Base-by-base conservation (phyloP, 1,284 basidiomycete species). In the Ustilago curta region DNA sequence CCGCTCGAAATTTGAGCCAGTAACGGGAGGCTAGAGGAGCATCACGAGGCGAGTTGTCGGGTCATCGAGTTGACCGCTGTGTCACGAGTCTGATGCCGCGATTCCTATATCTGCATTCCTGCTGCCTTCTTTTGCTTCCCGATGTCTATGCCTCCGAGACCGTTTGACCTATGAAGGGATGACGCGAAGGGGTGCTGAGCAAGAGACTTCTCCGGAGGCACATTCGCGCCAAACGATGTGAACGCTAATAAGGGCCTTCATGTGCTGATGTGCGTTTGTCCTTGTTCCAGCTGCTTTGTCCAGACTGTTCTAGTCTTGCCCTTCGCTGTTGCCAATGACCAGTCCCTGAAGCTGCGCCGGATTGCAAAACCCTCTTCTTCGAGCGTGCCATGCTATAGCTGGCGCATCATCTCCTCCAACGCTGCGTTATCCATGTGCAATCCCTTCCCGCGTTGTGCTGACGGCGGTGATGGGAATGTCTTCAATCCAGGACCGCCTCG, bases 241-340 rank as follows among this genome's bases (percentile, higher is more conserved):
- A 14, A 32, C 14, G 35, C 35, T 2, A 37, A 14, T 3, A 37
- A 2, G 35, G 3, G 9, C 16, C 11, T 14, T 37, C 12, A 14
- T n/a, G n/a, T 37, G 35, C 27, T 27, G 12, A 16, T 16, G 14
- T 37, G 35, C 14, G 7, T 16, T 14, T 37, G 35, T 37, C 35
- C 14, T 14, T 37, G 35, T 37, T 14, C 14, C 3, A 37, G 35
- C 14, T 37, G 35, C 35, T 37, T 1, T 37, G 35, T 37, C 35
- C 16, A 12, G 14, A 16, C 35, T 16, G 14, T 16, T 37, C 35
- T 25, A 5, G 14, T 21, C 43, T 27, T 45, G 16, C 14, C 12
- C 43, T 45, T 23, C 43, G 16, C 43, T 45, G 43, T 45, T 37
- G 35, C 35, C 43, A 21, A 45, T 45, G 43, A 7, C 43, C 43